These are phyloP conservation scores for Penicillium herquei DNA, from an alignment of 495 filamentous ascomycete genomes.

Conservation along the genomic window DNA sequence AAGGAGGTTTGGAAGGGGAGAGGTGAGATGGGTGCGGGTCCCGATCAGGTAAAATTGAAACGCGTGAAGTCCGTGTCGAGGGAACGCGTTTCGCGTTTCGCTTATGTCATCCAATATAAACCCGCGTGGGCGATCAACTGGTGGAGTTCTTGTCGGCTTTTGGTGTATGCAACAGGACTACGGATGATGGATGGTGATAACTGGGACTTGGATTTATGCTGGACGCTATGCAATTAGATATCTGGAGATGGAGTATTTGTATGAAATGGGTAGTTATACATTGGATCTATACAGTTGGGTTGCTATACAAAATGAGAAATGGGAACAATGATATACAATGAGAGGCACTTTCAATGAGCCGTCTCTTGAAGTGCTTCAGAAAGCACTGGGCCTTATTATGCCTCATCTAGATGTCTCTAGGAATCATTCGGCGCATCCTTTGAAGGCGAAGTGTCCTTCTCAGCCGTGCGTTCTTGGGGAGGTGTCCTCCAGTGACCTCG, in stretches of 20 bases:
- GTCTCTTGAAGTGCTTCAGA: too few species aligned
- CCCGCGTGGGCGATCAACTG: neutral
- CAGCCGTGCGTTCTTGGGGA: too few species aligned
- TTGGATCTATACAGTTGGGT: conserved; percentile 1
- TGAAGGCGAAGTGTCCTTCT: too few species aligned
- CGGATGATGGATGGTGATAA: too few species aligned
- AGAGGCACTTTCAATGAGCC: neutral
- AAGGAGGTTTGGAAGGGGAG: conserved; percentile 12
- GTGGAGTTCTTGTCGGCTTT: neutral
- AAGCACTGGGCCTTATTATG: too few species aligned
- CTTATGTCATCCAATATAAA: neutral
- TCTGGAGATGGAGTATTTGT: too few species aligned
- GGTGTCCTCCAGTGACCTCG: too few species aligned
- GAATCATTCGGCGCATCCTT: too few species aligned
- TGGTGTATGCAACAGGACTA: too few species aligned
- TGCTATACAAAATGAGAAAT: neutral
- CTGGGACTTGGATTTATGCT: too few species aligned
- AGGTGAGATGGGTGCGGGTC: conserved; percentile 12
- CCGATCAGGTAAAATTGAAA: conserved; percentile 42
- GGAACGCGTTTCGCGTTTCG: conserved; percentile 22
- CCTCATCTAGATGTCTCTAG: too few species aligned
- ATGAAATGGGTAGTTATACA: neutral
- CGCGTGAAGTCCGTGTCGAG: conserved; percentile 23
- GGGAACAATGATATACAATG: neutral
- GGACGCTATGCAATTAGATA: too few species aligned